phyloP scores from a whole-genome alignment of 2,329 filamentous ascomycete genomes.

The Aspergillus awamori region DNA sequence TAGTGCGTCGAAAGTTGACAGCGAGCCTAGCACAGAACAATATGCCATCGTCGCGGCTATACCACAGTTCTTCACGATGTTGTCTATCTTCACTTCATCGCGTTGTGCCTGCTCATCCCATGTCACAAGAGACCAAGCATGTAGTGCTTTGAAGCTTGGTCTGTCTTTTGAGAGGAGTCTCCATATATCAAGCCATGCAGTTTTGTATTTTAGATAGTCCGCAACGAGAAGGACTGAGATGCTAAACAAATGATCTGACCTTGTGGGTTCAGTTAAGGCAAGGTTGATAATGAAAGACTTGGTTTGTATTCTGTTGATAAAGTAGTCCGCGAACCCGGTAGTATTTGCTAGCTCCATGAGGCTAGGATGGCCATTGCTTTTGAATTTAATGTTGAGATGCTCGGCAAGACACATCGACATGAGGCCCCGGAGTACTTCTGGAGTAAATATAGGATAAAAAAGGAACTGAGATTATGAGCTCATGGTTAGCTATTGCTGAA shows the following conservation, averaged over 20 bases:
- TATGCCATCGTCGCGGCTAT: neutral
- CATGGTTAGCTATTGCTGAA: no score
- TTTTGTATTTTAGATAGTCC: neutral
- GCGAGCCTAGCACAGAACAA: neutral
- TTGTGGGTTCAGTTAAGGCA: neutral
- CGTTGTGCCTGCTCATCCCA: neutral
- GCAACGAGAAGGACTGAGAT: neutral
- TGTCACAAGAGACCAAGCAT: neutral
- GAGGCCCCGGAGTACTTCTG: neutral
- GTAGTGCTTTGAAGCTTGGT: neutral
- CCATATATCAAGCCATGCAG: neutral
- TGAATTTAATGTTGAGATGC: neutral
- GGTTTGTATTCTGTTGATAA: neutral
- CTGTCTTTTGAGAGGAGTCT: neutral
- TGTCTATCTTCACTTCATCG: neutral
- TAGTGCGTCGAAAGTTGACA: neutral
- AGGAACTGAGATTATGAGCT: neutral
- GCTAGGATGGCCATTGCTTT: neutral
- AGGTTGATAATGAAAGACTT: neutral
- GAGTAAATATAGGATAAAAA: neutral
- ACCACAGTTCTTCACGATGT: neutral
- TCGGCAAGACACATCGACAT: neutral
- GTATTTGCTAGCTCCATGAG: neutral
- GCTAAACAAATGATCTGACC: neutral
- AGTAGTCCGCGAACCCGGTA: neutral